A percentile compares a stretch with the other conserved stretches of the same genome.
These are phyloP conservation scores for Pseudozyma hubeiensis DNA, from an alignment of 1,284 basidiomycete species.

Conservation along the genomic window DNA sequence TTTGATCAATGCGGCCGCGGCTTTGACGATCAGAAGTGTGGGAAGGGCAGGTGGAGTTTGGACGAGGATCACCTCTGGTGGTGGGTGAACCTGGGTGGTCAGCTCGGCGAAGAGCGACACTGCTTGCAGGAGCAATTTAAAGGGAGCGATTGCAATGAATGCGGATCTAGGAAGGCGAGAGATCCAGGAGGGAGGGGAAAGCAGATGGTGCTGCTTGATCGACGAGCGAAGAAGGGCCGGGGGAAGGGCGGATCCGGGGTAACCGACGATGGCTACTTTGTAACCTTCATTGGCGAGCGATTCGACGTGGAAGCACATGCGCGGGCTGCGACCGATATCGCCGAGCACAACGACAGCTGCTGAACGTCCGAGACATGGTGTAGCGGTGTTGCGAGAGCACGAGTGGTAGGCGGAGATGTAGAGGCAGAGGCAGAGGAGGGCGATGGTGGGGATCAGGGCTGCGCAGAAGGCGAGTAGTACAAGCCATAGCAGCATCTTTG, in stretches of 20 bases:
- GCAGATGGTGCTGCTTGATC: slow-evolving; percentile 71
- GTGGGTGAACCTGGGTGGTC: slow-evolving; percentile 73
- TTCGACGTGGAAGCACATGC: slow-evolving; percentile 98
- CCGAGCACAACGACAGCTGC: slow-evolving; percentile 92
- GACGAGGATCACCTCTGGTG: slow-evolving; percentile 87
- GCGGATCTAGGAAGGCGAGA: slow-evolving; percentile 72
- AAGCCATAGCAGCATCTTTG: slow-evolving; percentile 37
- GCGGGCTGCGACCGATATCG: slow-evolving; percentile 92
- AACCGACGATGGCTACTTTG: slow-evolving; percentile 85
- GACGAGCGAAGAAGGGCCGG: slow-evolving; percentile 38
- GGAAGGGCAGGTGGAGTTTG: slow-evolving; percentile 98
- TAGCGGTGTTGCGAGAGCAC: slow-evolving; percentile 2
- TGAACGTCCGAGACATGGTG: slow-evolving; percentile 40
- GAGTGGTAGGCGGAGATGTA: slow-evolving; percentile 54
- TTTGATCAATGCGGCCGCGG: slow-evolving; percentile 76
- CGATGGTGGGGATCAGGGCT: slow-evolving; percentile 27
- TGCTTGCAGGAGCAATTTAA: slow-evolving; percentile 75
- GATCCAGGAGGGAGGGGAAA: slow-evolving; percentile 76
- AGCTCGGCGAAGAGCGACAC: slow-evolving; percentile 57
- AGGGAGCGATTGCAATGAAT: slow-evolving; percentile 81
- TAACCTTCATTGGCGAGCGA: slow-evolving; percentile 86
- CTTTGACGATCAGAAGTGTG: slow-evolving; percentile 85
- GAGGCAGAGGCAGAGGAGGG: slow-evolving; percentile 50
- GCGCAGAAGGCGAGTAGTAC: slow-evolving; percentile 39
- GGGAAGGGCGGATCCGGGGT: slow-evolving; percentile 70